phyloP scores from a whole-genome alignment of 306 rosid genomes.

The Sphenostylis stenocarpa region DNA sequence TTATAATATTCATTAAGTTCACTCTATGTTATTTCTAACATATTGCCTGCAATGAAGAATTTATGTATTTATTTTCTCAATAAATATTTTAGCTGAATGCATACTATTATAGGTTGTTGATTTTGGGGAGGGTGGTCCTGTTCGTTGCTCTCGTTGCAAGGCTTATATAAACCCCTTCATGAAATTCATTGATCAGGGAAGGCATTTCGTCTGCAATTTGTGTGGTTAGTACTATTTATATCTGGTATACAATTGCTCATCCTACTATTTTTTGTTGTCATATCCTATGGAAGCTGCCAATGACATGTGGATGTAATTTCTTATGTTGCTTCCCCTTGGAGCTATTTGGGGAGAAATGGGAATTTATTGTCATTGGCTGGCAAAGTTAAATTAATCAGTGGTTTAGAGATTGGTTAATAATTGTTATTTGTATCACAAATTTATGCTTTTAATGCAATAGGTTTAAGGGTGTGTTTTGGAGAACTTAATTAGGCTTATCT shows the following conservation, averaged over 20 bases:
- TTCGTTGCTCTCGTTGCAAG: constrained; percentile 98
- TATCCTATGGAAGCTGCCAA: constrained; percentile 15
- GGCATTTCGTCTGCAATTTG: constrained; percentile 88
- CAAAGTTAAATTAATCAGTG: constrained; percentile 4
- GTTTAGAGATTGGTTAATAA: constrained; percentile 10
- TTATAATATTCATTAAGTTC: constrained; percentile 1
- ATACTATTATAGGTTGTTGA: constrained; percentile 74
- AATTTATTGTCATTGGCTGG: not conserved
- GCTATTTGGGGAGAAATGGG: not conserved
- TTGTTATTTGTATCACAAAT: not conserved
- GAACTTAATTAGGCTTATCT: not conserved
- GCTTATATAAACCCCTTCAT: constrained; percentile 95
- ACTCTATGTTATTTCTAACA: constrained; percentile 14
- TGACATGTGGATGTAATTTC: not conserved
- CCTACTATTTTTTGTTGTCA: constrained; percentile 31
- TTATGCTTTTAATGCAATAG: not conserved
- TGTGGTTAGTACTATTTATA: constrained; percentile 72
- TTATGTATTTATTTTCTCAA: not conserved
- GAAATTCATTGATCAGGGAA: constrained; percentile 97
- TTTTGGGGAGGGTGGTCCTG: constrained; percentile 98
- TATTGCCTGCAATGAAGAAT: constrained; percentile 18
- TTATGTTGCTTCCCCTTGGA: constrained; percentile 3
- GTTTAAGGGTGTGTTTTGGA: not conserved
- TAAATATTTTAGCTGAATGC: constrained; percentile 14
- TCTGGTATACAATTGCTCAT: constrained; percentile 21